Percentiles rank a stretch among this genome's conserved stretches.
Conservation (phyloP, 257 asterid species). For the Solanum raphanifolium region DNA sequence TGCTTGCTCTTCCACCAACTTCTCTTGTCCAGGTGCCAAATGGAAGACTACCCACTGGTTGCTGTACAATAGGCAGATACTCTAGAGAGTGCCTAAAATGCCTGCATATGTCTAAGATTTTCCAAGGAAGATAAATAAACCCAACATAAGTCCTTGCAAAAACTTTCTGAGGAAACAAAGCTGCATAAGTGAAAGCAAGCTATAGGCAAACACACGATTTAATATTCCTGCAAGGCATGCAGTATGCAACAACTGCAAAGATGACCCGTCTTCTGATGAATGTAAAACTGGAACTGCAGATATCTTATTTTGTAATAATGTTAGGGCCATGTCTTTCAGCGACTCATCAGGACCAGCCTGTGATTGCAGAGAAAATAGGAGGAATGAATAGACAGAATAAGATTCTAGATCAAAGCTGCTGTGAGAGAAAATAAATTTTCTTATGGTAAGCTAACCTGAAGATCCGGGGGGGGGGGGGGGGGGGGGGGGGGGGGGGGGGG, state of each 20-base stretch:
- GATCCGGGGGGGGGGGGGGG: no score
- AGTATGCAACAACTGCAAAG: conserved; percentile 34
- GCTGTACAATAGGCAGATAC: conserved; percentile 44
- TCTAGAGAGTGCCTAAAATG: conserved; percentile 38
- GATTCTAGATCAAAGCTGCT: not conserved
- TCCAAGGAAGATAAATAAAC: not conserved
- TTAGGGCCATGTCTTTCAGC: conserved; percentile 39
- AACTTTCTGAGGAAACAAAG: not conserved
- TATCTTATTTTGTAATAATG: conserved; percentile 44
- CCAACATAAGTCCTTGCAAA: not conserved
- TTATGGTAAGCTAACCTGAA: not conserved
- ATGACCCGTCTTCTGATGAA: conserved; percentile 34
- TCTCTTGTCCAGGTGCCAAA: conserved; percentile 50
- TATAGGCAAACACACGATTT: conserved; percentile 22
- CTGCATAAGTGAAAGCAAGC: not conserved
- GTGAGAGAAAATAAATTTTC: not conserved
- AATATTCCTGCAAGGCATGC: conserved; percentile 52
- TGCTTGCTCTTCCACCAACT: conserved; percentile 22
- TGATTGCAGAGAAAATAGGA: not conserved
- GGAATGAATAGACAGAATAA: not conserved
- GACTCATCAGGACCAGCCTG: conserved; percentile 76
- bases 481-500: no score
- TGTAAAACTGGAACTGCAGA: conserved; percentile 48
- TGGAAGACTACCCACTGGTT: conserved; percentile 46
- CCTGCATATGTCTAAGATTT: conserved; percentile 45